Evolutionary conservation across 192 early-diverging fungal genomes (phyloP), one percentile per base, ranked within the genome.

Genomic region (Powellomyces hirtus): DNA sequence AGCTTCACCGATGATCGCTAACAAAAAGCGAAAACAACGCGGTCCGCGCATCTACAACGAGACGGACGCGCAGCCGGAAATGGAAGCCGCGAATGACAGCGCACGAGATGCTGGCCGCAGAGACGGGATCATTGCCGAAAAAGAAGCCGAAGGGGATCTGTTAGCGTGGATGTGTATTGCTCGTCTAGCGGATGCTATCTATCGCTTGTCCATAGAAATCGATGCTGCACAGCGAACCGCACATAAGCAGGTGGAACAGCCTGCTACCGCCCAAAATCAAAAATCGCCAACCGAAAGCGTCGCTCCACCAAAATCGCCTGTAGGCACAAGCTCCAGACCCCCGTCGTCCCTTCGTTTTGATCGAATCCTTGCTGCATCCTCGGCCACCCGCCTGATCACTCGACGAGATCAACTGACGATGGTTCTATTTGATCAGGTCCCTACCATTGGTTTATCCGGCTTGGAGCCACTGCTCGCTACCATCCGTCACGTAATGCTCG

Each of bases 381-480:
- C 55, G 8, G 24, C 44, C 2, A 45, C 52, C 7, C 60, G 20
- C 29, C 1, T 52, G 24, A n/a, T 52, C 20, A 33, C 56, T 22
- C 49, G 26, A 6, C 44, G 61, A 20, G 69, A 63, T 24, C 69
- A 71, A 35, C 49, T 71, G 4, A 30, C 29, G 8, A 71, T 63
- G 7, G 60, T 71, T 16, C 38, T 71, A 29, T 62, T 71, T 22
- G 69, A 71, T 30, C 69, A 71, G 27, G 40, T 71, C 38, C 10
- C 30, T 18, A 71, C 69, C 10, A 30, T 71, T 16, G 34, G 30
- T 7, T 34, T 71, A 14, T 4, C 33, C 13, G 49, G 50, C n/a
- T 37, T 71, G 35, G 46, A 46, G 20, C 33, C 60, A 4, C 46
- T 71, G 16, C 36, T 71, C 10, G 38, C 49, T 13, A 56, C 61